These are phyloP conservation scores for Parafenestella ontariensis DNA, from an alignment of 2,329 filamentous ascomycete genomes.

Conservation along the genomic window DNA sequence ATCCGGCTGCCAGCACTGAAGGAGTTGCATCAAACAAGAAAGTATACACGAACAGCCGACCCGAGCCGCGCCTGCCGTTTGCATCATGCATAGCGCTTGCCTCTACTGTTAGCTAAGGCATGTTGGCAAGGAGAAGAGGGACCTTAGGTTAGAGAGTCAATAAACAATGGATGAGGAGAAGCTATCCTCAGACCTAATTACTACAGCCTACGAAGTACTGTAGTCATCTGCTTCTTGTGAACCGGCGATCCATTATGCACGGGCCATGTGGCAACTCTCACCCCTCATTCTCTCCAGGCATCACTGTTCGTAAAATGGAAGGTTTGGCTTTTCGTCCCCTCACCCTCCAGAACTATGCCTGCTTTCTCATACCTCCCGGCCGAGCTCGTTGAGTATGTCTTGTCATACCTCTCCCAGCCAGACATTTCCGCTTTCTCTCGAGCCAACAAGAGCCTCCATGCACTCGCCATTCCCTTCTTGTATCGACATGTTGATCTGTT, in stretches of 20 bases:
- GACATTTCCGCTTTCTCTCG: constrained; percentile 23
- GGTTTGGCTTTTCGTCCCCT: neutral
- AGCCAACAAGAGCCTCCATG: constrained; percentile 18
- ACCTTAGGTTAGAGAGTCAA: no score
- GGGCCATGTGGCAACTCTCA: neutral
- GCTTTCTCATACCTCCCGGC: constrained; percentile 25
- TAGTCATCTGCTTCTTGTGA: no score
- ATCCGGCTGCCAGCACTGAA: neutral
- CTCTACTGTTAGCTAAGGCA: neutral
- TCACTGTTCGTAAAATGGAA: neutral
- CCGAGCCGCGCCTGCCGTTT: neutral
- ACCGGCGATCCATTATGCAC: neutral
- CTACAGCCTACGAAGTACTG: no score
- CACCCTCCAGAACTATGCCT: constrained; percentile 19
- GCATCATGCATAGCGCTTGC: neutral
- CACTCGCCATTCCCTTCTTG: constrained; percentile 23
- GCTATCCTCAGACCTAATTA: no score
- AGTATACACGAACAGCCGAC: neutral
- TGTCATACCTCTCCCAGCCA: constrained; percentile 24
- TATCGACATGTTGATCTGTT: constrained; percentile 35
- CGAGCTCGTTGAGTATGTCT: constrained; percentile 34
- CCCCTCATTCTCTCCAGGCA: neutral
- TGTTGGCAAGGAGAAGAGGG: no score
- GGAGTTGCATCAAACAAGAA: neutral
- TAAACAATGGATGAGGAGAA: no score